phyloP scores from a whole-genome alignment of 1,284 basidiomycete species.

The Cystobasidiaceae sp. region DNA sequence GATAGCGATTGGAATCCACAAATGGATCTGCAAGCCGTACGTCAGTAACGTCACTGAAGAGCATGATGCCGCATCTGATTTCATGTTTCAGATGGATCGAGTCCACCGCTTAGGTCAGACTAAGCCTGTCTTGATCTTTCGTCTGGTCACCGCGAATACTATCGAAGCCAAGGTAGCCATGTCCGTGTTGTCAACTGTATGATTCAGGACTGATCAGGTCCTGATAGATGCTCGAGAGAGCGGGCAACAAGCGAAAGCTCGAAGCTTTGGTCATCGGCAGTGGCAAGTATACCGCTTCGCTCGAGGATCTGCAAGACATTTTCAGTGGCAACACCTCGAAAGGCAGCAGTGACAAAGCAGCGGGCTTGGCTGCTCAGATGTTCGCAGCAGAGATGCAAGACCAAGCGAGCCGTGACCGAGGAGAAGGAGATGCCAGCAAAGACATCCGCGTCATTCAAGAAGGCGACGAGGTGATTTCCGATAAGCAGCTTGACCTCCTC shows the following conservation, averaged over 20 bases:
- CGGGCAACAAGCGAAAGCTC: conserved; percentile 77
- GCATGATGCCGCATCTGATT: conserved; percentile 89
- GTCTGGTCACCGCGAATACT: conserved; percentile 95
- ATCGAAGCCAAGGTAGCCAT: conserved; percentile 92
- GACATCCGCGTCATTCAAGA: conserved; percentile 79
- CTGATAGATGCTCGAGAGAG: conserved; percentile 68
- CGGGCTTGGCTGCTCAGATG: conserved; percentile 74
- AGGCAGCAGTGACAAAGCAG: conserved; percentile 55
- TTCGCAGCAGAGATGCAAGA: conserved; percentile 50
- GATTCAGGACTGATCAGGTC: conserved; percentile 41
- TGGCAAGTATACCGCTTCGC: conserved; percentile 52
- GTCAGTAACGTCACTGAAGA: neutral
- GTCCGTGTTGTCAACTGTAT: conserved; percentile 50
- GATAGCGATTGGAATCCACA: conserved; percentile 74
- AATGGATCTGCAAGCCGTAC: conserved; percentile 70
- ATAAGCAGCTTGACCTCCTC: conserved; percentile 19
- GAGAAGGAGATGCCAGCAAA: conserved; percentile 52
- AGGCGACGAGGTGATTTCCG: conserved; percentile 66
- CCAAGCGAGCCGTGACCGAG: conserved; percentile 54
- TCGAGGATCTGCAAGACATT: conserved; percentile 49
- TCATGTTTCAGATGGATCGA: conserved; percentile 64
- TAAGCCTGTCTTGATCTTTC: conserved; percentile 91
- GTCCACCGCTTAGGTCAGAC: conserved; percentile 97
- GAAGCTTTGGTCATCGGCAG: conserved; percentile 92
- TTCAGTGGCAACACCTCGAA: conserved; percentile 59